Conservation (phyloP, 2,329 filamentous ascomycete genomes). For the Epichloe baconii region DNA sequence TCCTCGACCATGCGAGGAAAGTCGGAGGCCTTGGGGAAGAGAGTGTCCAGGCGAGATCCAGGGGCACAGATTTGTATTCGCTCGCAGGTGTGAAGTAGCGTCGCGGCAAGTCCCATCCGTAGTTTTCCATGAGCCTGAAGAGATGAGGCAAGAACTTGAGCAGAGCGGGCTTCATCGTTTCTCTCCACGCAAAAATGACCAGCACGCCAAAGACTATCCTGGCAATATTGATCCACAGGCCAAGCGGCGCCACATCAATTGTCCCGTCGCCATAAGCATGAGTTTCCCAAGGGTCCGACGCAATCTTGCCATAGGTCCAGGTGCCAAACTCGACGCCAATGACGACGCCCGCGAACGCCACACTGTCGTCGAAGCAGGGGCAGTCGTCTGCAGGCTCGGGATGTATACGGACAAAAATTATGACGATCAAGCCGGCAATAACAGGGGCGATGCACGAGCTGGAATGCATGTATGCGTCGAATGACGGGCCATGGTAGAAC, state of each 20-base stretch:
- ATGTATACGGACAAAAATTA: slow-evolving; percentile 73
- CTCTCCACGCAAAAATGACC: slow-evolving; percentile 80
- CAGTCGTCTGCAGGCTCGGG: slow-evolving; percentile 95
- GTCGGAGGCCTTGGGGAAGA: slow-evolving; percentile 81
- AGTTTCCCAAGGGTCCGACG: slow-evolving; percentile 29
- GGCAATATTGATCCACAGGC: slow-evolving; percentile 46
- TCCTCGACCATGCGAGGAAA: slow-evolving; percentile 66
- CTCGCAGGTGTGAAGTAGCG: slow-evolving; percentile 86
- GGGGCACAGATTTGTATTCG: slow-evolving; percentile 73
- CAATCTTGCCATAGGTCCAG: slow-evolving; percentile 63
- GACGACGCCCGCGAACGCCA: slow-evolving; percentile 81
- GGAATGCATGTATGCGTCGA: slow-evolving; percentile 59
- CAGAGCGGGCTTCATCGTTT: slow-evolving; percentile 72
- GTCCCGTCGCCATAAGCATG: slow-evolving; percentile 37
- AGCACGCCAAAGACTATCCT: slow-evolving; percentile 71
- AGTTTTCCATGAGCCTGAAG: slow-evolving; percentile 72
- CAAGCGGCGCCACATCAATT: slow-evolving; percentile 53
- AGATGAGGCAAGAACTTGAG: slow-evolving; percentile 69
- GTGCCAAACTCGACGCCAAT: slow-evolving; percentile 72
- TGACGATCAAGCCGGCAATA: slow-evolving; percentile 50
- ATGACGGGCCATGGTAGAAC: slow-evolving; percentile 43
- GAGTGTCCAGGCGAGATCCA: slow-evolving; percentile 62
- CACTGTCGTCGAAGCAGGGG: slow-evolving; percentile 91
- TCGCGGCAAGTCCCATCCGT: slow-evolving; percentile 68
- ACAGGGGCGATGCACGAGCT: slow-evolving; percentile 52